Percentiles rank a stretch among this genome's conserved stretches.
phyloP scores from a whole-genome alignment of 129 eudicot genomes.

The Gnaphalium uliginosum region DNA sequence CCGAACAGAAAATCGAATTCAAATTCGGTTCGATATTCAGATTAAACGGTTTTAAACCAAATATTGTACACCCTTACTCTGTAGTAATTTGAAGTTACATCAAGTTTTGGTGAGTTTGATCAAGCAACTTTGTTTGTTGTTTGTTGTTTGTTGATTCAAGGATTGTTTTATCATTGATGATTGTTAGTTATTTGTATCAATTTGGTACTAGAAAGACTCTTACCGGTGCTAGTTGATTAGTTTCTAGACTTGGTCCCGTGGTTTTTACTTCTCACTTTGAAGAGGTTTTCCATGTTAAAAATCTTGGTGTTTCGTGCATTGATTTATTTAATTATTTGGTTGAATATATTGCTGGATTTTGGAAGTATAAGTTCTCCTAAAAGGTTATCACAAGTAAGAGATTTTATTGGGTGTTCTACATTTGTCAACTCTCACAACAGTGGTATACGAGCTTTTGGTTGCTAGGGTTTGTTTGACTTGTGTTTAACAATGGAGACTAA shows the following conservation, averaged over 20 bases:
- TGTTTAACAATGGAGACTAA: not conserved
- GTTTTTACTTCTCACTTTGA: not conserved
- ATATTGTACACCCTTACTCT: too few relatives aligned
- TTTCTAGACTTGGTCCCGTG: not conserved
- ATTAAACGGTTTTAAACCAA: too few relatives aligned
- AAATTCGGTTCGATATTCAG: too few relatives aligned
- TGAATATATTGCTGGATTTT: not conserved
- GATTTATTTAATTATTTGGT: not conserved
- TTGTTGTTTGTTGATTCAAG: not conserved
- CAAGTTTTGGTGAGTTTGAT: not conserved
- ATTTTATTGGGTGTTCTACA: too few relatives aligned
- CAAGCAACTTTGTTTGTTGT: not conserved
- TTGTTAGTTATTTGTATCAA: not conserved
- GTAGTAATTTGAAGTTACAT: too few relatives aligned
- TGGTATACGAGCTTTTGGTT: not conserved
- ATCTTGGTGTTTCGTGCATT: not conserved
- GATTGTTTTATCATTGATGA: not conserved
- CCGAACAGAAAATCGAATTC: too few relatives aligned
- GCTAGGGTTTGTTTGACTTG: not conserved
- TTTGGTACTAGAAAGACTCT: not conserved
- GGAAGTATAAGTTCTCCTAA: not conserved
- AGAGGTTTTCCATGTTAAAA: not conserved
- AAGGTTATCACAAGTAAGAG: not conserved
- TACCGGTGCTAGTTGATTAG: not conserved
- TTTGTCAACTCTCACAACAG: not conserved